Evolutionary conservation across 106 monocot genomes (phyloP).

Genomic region (Apostasia shenzhenica): DNA sequence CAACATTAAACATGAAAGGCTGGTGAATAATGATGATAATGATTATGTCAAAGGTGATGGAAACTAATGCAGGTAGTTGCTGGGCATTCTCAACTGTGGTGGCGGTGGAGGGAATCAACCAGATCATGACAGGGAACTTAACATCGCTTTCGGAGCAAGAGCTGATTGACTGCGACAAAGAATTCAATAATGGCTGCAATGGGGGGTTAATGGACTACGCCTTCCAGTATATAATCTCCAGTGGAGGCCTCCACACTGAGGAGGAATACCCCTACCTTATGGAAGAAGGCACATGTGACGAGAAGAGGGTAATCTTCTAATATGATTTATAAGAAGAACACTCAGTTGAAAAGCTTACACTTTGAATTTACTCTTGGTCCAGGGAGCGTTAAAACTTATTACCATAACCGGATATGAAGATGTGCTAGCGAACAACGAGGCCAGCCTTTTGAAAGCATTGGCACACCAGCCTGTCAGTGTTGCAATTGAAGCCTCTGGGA

Average conservation of each 20-base stretch:
- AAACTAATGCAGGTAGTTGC: constrained; percentile 32
- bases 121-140: constrained; percentile 45
- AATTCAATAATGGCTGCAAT: constrained; percentile 39
- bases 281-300: constrained; percentile 47
- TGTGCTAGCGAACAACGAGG: constrained; percentile 41
- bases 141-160: constrained; percentile 47
- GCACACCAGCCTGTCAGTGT: constrained; percentile 49
- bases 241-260: constrained; percentile 37
- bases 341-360: neutral
- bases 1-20: neutral
- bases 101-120: constrained; percentile 41
- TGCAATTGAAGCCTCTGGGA: constrained; percentile 45
- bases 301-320: constrained; percentile 14
- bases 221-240: constrained; percentile 28
- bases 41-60: neutral
- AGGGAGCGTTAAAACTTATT: constrained; percentile 21
- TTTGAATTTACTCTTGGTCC: neutral
- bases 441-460: constrained; percentile 34
- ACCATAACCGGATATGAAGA: constrained; percentile 41
- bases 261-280: constrained; percentile 50
- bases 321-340: neutral
- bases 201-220: constrained; percentile 60
- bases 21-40: neutral
- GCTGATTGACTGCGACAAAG: constrained; percentile 49
- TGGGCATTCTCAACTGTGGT: constrained; percentile 59